Conservation (phyloP, 225 moss, liverwort and hornwort genomes). For the Marchantia paleacea region DNA sequence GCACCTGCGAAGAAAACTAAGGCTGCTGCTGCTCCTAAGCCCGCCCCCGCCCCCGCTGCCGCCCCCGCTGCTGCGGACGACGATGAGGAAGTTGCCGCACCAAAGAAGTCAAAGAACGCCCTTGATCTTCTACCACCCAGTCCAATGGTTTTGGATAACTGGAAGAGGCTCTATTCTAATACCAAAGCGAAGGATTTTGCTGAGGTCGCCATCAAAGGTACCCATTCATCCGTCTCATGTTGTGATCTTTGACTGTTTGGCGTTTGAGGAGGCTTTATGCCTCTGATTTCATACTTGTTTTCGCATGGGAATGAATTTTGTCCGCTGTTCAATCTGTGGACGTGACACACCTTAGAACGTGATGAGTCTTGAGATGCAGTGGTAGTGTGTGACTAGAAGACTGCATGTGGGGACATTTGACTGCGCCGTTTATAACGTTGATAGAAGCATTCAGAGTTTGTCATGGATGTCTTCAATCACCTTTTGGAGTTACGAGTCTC, state of each 20-base stretch:
- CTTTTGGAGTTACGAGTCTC: too few relatives aligned
- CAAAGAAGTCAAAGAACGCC: constrained; percentile 9
- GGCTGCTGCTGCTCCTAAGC: background rate
- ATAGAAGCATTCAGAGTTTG: too few relatives aligned
- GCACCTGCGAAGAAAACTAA: background rate
- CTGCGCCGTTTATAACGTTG: too few relatives aligned
- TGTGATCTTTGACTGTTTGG: too few relatives aligned
- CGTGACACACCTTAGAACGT: too few relatives aligned
- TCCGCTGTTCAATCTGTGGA: too few relatives aligned
- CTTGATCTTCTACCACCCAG: constrained; percentile 90
- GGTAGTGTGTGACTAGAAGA: too few relatives aligned
- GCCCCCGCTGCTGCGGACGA: background rate
- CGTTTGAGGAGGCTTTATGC: too few relatives aligned
- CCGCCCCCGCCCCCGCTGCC: background rate
- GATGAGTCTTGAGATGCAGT: too few relatives aligned
- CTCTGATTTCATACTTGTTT: background rate
- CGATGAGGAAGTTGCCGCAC: background rate
- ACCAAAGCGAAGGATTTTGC: constrained; percentile 84
- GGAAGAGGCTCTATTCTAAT: constrained; percentile 98
- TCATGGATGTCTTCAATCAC: too few relatives aligned
- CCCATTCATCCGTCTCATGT: background rate
- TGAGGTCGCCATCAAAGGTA: constrained; percentile 82
- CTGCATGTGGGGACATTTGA: too few relatives aligned
- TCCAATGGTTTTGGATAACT: constrained; percentile 83
- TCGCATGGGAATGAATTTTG: background rate